phyloP scores from a whole-genome alignment of 164 flowering plant genomes.

The Macadamia integrifolia region DNA sequence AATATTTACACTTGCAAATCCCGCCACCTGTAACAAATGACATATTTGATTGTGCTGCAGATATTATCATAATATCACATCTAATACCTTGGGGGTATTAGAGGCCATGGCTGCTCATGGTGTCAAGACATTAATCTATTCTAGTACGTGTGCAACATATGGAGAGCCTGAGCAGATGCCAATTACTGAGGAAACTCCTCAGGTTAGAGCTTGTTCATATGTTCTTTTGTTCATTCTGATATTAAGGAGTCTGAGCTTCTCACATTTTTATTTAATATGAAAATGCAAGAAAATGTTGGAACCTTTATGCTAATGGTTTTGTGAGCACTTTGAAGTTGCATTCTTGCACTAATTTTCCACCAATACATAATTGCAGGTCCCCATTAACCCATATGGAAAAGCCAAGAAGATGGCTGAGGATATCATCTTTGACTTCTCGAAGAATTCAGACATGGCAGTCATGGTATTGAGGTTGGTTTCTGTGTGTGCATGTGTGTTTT shows the following conservation, averaged over 20 bases:
- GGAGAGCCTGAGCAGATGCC: conserved; percentile 94
- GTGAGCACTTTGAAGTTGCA: conserved; percentile 6
- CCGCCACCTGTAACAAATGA: not conserved
- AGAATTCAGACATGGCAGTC: conserved; percentile 85
- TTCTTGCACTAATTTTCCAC: not conserved
- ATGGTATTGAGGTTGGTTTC: conserved; percentile 85
- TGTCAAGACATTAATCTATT: conserved; percentile 82
- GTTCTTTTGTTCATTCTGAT: not conserved
- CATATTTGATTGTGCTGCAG: conserved; percentile 26
- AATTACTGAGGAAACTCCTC: conserved; percentile 92
- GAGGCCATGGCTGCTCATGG: conserved; percentile 86
- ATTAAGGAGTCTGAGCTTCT: not conserved
- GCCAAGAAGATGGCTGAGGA: conserved; percentile 99
- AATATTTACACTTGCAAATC: too few species aligned
- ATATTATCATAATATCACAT: conserved; percentile 96
- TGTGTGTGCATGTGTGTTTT: not conserved
- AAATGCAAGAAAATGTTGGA: not conserved
- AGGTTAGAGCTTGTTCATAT: conserved; percentile 34
- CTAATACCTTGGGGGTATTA: conserved; percentile 81
- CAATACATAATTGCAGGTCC: conserved; percentile 38
- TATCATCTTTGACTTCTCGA: conserved; percentile 83
- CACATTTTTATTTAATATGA: not conserved
- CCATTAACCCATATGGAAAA: conserved; percentile 97
- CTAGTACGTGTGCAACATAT: conserved; percentile 87
- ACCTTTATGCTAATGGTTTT: not conserved